phyloP scores from a whole-genome alignment of 2,329 filamentous ascomycete genomes.

The Aspergillus spinulosporus region DNA sequence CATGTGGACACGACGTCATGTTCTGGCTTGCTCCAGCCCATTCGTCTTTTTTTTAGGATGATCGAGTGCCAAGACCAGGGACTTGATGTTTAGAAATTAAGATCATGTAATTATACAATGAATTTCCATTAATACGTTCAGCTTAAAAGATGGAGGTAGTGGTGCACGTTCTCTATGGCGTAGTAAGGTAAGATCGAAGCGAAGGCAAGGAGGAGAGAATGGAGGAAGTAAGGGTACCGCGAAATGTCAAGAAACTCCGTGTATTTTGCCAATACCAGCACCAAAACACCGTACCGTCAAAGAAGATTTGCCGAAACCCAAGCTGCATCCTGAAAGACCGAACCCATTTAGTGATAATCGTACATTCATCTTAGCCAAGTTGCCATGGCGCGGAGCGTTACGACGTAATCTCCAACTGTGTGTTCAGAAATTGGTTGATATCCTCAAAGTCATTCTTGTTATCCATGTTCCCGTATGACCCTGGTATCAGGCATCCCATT shows the following conservation, averaged over 20 bases:
- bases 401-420: constrained; percentile 41
- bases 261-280: neutral
- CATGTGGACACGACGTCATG: constrained; percentile 1
- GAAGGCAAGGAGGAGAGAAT: neutral
- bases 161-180: neutral
- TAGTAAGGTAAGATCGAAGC: neutral
- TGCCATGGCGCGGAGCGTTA: neutral
- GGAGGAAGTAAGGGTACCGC: neutral
- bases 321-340: neutral
- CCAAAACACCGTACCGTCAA: neutral
- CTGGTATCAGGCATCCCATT: constrained; percentile 36
- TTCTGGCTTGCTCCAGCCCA: neutral
- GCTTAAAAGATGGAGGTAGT: no score
- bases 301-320: neutral
- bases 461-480: constrained; percentile 28
- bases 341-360: constrained; percentile 1
- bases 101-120: neutral
- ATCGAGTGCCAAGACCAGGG: neutral
- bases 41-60: neutral
- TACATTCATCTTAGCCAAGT: constrained; percentile 22
- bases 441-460: constrained; percentile 40
- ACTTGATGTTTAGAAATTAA: neutral
- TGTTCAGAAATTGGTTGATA: constrained; percentile 44
- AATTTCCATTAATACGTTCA: neutral
- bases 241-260: neutral